These are phyloP conservation scores for Pseudotulostoma volvatum DNA, from an alignment of 495 filamentous ascomycete species.

Conservation along the genomic window DNA sequence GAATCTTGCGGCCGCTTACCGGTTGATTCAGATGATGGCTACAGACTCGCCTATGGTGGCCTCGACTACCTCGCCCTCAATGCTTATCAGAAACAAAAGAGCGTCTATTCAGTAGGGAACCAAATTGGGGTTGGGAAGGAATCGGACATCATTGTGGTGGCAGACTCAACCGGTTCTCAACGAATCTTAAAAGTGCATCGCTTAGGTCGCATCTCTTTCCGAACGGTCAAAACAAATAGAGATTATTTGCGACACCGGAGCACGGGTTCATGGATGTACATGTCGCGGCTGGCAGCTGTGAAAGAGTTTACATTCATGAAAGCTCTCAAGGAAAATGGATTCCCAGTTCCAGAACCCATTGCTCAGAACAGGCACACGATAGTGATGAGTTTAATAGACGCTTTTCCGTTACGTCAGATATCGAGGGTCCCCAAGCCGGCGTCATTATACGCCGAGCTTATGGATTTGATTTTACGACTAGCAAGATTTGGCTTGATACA, in stretches of 20 bases:
- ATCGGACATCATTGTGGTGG: constrained; percentile 86
- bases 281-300: constrained; percentile 76
- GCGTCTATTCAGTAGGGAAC: constrained; percentile 80
- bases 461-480: constrained; percentile 68
- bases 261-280: constrained; percentile 89
- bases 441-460: constrained; percentile 69
- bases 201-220: constrained; percentile 90
- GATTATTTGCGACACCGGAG: constrained; percentile 80
- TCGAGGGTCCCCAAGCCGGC: constrained; percentile 63
- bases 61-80: constrained; percentile 93
- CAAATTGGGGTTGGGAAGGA: constrained; percentile 97
- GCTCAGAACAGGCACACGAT: constrained; percentile 84
- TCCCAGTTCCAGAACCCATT: constrained; percentile 76
- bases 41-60: constrained; percentile 90
- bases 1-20: too few species aligned
- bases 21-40: constrained; percentile 87
- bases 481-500: constrained; percentile 87
- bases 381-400: constrained; percentile 82
- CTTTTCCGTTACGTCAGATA: constrained; percentile 76
- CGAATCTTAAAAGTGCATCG: constrained; percentile 84
- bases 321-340: constrained; percentile 62
- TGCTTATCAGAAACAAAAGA: constrained; percentile 59
- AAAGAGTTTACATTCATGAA: constrained; percentile 92
- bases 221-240: constrained; percentile 83
- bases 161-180: constrained; percentile 45